A percentile compares a stretch with the other conserved stretches of the same genome.
These are phyloP conservation scores for Coniochaeta ligniaria DNA, from an alignment of 2,329 filamentous ascomycete species.

Conservation along the genomic window DNA sequence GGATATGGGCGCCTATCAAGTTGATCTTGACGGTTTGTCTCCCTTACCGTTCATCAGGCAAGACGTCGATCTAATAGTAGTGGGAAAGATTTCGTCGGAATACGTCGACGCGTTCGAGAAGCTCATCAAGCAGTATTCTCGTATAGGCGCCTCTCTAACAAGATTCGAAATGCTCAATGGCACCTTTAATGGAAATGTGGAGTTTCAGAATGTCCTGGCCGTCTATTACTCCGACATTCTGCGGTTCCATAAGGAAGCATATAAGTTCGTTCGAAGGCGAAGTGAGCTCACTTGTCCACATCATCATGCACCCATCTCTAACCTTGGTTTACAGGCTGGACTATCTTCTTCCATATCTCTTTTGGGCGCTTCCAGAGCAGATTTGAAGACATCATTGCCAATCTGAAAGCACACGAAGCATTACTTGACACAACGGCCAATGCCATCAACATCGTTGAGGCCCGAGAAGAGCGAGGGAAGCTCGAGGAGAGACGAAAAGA, in stretches of 20 bases:
- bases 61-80: too few relatives aligned
- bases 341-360: conserved; percentile 24
- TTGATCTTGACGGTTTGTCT: conserved; percentile 22
- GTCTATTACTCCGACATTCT: conserved; percentile 41
- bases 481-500: conserved; percentile 17
- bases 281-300: conserved; percentile 11
- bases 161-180: conserved; percentile 27
- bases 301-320: conserved; percentile 1
- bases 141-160: conserved; percentile 28
- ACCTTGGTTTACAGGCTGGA: conserved; percentile 22
- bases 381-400: conserved; percentile 24
- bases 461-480: conserved; percentile 13
- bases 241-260: conserved; percentile 36
- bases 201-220: conserved; percentile 32
- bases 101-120: conserved; percentile 32
- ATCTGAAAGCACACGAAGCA: conserved; percentile 20
- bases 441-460: conserved; percentile 20
- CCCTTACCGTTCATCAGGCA: too few relatives aligned
- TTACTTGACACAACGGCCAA: conserved; percentile 25
- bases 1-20: conserved; percentile 38
- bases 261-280: conserved; percentile 32
- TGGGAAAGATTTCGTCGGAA: conserved; percentile 19
- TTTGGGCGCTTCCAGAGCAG: conserved; percentile 29
- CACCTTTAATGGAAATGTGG: conserved; percentile 18
- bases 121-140: conserved; percentile 29